These are phyloP conservation scores for Huntiella moniliformis DNA, from an alignment of 2,329 filamentous ascomycete species.

Conservation along the genomic window DNA sequence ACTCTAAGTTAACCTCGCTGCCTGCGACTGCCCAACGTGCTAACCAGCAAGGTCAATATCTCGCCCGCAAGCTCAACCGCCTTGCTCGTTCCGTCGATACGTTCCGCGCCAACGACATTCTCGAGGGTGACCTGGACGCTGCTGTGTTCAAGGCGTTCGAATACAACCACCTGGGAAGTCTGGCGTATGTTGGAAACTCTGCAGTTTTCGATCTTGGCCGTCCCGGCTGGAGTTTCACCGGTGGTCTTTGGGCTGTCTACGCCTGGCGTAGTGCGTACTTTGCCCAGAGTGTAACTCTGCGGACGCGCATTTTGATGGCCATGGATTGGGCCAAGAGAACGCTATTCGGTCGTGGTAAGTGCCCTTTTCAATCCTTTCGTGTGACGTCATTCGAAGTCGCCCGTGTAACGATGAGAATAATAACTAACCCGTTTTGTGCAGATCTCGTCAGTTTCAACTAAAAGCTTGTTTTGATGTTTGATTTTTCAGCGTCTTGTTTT, in stretches of 20 bases:
- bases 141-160: constrained; percentile 88
- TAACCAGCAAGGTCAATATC: constrained; percentile 86
- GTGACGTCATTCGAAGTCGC: background rate
- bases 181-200: constrained; percentile 92
- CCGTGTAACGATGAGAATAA: background rate
- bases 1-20: constrained; percentile 81
- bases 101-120: constrained; percentile 58
- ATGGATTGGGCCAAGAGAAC: constrained; percentile 99
- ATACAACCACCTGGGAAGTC: constrained; percentile 75
- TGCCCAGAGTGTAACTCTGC: constrained; percentile 84
- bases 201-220: constrained; percentile 79
- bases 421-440: constrained; percentile 14
- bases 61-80: constrained; percentile 87
- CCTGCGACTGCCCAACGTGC: constrained; percentile 92
- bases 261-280: constrained; percentile 95
- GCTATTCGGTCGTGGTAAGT: constrained; percentile 82
- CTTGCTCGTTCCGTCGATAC: constrained; percentile 61
- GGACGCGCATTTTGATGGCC: constrained; percentile 71
- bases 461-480: background rate
- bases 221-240: constrained; percentile 51
- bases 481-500: too few species aligned
- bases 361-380: background rate
- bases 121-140: constrained; percentile 79
- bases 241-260: constrained; percentile 83
- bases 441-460: constrained; percentile 24